A percentile compares a stretch with the other conserved stretches of the same genome.
Evolutionary conservation across 1,284 basidiomycete species (phyloP).

Genomic region (Wallemia mellicola): DNA sequence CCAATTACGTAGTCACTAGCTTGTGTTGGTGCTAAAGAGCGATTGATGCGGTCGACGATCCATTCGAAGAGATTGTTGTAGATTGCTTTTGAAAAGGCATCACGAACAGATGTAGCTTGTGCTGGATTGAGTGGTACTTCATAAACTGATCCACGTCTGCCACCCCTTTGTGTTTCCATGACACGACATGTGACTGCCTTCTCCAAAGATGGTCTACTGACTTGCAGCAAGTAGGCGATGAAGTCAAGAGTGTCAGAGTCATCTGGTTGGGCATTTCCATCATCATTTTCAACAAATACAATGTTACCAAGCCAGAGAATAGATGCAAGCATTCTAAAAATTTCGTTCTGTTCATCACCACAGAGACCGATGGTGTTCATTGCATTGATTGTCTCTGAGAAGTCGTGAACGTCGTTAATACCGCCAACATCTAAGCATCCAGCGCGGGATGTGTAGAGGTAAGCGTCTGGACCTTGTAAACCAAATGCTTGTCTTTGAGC

Average conservation of each 20-base stretch:
- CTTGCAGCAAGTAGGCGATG: slow-evolving; percentile 77
- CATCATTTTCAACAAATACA: slow-evolving; percentile 59
- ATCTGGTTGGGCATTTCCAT: slow-evolving; percentile 53
- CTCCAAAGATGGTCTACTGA: slow-evolving; percentile 42
- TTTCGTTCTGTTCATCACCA: slow-evolving; percentile 59
- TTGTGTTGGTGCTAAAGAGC: slow-evolving; percentile 69
- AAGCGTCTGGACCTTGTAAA: slow-evolving; percentile 85
- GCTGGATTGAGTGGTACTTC: slow-evolving; percentile 85
- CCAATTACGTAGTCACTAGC: slow-evolving; percentile 64
- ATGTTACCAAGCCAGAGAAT: slow-evolving; percentile 94
- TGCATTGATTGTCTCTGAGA: slow-evolving; percentile 59
- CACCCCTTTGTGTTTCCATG: slow-evolving; percentile 77
- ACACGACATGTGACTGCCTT: slow-evolving; percentile 62
- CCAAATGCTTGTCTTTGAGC: slow-evolving; percentile 81
- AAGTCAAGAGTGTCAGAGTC: slow-evolving; percentile 86
- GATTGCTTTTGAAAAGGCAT: slow-evolving; percentile 82
- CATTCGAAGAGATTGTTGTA: slow-evolving; percentile 99
- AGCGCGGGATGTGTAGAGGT: slow-evolving; percentile 72
- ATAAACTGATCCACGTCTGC: slow-evolving; percentile 68
- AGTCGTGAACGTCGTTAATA: slow-evolving; percentile 72
- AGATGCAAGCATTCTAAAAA: slow-evolving; percentile 71
- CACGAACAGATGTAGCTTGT: slow-evolving; percentile 61
- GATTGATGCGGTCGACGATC: slow-evolving; percentile 89
- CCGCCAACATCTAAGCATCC: slow-evolving; percentile 73
- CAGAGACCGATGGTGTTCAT: slow-evolving; percentile 79